These are phyloP conservation scores for Volvox reticuliferus DNA, from an alignment of 139 green algal species.

Conservation along the genomic window DNA sequence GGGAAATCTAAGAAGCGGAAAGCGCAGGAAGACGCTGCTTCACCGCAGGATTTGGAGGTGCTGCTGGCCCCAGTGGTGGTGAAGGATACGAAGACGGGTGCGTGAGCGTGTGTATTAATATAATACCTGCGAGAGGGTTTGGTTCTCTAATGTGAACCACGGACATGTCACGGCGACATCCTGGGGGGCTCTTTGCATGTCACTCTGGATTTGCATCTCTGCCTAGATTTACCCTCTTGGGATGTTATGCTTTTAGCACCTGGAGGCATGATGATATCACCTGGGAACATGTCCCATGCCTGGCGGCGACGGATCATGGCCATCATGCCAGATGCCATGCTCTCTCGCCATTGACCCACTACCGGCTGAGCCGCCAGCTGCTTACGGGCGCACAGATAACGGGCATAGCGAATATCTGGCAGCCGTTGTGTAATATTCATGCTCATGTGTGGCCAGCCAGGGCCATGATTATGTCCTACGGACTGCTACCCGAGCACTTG, in stretches of 20 bases:
- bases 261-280: not conserved
- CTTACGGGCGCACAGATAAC: too few species aligned
- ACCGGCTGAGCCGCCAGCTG: not conserved
- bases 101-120: not conserved
- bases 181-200: too few species aligned
- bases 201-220: too few species aligned
- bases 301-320: too few species aligned
- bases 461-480: not conserved
- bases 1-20: not conserved
- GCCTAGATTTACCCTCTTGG: too few species aligned
- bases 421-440: not conserved
- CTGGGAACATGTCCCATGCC: not conserved
- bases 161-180: not conserved
- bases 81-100: not conserved
- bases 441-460: not conserved
- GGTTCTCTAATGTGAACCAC: not conserved
- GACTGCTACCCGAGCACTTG: too few species aligned
- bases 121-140: not conserved
- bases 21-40: not conserved
- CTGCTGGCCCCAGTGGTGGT: not conserved
- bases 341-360: not conserved
- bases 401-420: too few species aligned
- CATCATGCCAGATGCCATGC: too few species aligned
- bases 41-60: not conserved
- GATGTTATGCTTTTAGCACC: not conserved